Evolutionary conservation across 371 early-diverging fungal genomes (phyloP), one percentile per base, ranked within the genome.

Genomic region (Mucor indicus): DNA sequence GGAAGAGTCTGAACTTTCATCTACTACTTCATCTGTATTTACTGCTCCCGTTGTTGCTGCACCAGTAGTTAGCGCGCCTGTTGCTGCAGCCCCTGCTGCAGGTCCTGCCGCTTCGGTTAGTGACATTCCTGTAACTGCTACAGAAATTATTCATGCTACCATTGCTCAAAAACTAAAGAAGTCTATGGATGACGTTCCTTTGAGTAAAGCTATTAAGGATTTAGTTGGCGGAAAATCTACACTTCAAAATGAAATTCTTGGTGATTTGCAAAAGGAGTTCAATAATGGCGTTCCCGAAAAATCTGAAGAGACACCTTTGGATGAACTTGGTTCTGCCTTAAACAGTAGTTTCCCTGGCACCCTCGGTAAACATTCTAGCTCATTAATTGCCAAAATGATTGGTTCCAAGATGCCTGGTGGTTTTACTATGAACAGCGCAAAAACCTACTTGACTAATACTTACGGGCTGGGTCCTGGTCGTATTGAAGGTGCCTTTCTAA

Each of bases 181-280:
- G 66, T 64, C 87, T 4, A 60, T 90, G 6, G 75, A 72, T 20
- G 91, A 93, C 36, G 72, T 96, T 21, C 79, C 89, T 12, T 66
- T 83, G 31, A 63, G 75, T 53, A 90, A 90, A 73, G 82, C 90
- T 25, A 90, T 96, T 70, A 93, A 92, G 77, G 96, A 96, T 45
- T 83, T 96, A 41, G 92, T 92, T 20, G 95, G 93, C 41, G 96
- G 97, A 57, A 95, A 95, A 70, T 91, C 91, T 6, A 96, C 97
- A 17, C 80, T 96, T 47, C 97, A 95, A 64, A 96, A 96, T 70
- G 96, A 96, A 68, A 95, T 96, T 43, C 78, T 96, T 25, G 97
- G 95, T 73, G 96, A 95, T 68, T 76, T 95, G 43, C 91, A 89
- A 61, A 92, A 91, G 60, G 96, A 96, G 69, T 94, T 96, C 71